Percentiles rank a stretch among this genome's conserved stretches.
Conservation (phyloP, 2,329 filamentous ascomycete genomes). For the Coniochaeta ligniaria region DNA sequence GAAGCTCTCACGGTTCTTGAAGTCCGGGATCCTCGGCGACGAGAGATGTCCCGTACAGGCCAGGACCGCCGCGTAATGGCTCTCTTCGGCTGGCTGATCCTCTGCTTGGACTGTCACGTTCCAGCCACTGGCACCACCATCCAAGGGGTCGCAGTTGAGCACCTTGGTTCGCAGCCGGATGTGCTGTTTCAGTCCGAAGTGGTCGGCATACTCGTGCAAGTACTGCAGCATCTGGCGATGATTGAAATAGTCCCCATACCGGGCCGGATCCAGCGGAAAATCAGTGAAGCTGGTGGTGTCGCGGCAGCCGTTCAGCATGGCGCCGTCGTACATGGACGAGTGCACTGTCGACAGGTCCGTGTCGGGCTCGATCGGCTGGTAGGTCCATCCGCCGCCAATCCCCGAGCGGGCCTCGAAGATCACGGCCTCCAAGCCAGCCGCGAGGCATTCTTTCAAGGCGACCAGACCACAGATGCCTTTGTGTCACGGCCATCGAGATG, state of each 20-base stretch:
- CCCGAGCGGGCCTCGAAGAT: constrained; percentile 23
- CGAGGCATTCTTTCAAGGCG: constrained; percentile 29
- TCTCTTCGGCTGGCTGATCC: constrained; percentile 12
- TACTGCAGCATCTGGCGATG: constrained; percentile 26
- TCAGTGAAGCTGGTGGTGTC: constrained; percentile 29
- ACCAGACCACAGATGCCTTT: constrained; percentile 25
- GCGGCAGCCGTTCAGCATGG: constrained; percentile 28
- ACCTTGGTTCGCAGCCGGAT: constrained; percentile 25
- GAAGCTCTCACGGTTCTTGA: constrained; percentile 23
- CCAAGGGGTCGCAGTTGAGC: constrained; percentile 17
- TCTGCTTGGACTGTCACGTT: constrained; percentile 15
- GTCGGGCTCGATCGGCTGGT: constrained; percentile 18
- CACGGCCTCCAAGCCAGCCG: constrained; percentile 24
- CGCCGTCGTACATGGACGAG: constrained; percentile 26
- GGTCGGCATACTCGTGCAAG: constrained; percentile 26
- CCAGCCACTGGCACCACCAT: constrained; percentile 20
- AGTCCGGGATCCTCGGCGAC: constrained; percentile 22
- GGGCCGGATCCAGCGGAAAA: constrained; percentile 29
- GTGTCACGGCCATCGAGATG: not conserved
- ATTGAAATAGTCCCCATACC: constrained; percentile 27
- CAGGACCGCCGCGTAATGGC: constrained; percentile 25
- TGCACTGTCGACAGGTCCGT: constrained; percentile 13
- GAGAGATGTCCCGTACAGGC: constrained; percentile 24
- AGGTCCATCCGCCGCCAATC: constrained; percentile 31
- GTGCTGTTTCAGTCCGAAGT: constrained; percentile 24